Evolutionary conservation across 306 rosid genomes (phyloP), one percentile per base, ranked within the genome.

Genomic region (Echinosophora koreensis): DNA sequence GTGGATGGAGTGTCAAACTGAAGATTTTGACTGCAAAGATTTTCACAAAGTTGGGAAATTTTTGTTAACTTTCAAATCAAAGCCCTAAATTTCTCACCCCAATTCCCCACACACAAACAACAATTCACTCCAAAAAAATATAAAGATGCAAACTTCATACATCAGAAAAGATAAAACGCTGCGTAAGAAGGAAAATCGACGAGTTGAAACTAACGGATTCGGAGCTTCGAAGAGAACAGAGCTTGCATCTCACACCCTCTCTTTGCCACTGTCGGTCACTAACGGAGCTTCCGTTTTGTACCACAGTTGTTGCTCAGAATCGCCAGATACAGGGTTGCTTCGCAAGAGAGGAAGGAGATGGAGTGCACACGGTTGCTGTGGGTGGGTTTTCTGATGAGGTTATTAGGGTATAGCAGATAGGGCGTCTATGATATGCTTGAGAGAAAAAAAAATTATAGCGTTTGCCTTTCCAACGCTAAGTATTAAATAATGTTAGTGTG

Each of bases 21-120:
- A n/a, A n/a, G n/a, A n/a, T n/a, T n/a, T n/a, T n/a, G n/a, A n/a
- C n/a, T n/a, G n/a, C n/a, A n/a, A n/a, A n/a, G n/a, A n/a, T n/a
- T n/a, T n/a, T n/a, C n/a, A n/a, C n/a, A 56, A 73, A 76, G 34
- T 9, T 50, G 69, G 76, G 67, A 8, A 6, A 42, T 70, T 30
- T 47, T 30, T 3, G 11, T 47, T 32, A 62, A n/a, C 66, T 38
- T 8, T 22, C 49, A 78, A 76, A 11, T 22, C 64, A 78, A 80
- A 89, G 77, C 98, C 93, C 93, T 89, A 91, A 77, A 3, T 30
- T 41, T 61, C n/a, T 34, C 47, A 69, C 68, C 38, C 65, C 61
- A 61, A 85, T 81, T 68, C 59, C 49, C 34, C 58, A 10, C 18
- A 38, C 44, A 65, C 50, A 38, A 32, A 65, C 34, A 35, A 69